Percentiles rank a stretch among this genome's conserved stretches.
phyloP scores from a whole-genome alignment of 495 filamentous ascomycete species.

The Xanthoparmelia taractica region DNA sequence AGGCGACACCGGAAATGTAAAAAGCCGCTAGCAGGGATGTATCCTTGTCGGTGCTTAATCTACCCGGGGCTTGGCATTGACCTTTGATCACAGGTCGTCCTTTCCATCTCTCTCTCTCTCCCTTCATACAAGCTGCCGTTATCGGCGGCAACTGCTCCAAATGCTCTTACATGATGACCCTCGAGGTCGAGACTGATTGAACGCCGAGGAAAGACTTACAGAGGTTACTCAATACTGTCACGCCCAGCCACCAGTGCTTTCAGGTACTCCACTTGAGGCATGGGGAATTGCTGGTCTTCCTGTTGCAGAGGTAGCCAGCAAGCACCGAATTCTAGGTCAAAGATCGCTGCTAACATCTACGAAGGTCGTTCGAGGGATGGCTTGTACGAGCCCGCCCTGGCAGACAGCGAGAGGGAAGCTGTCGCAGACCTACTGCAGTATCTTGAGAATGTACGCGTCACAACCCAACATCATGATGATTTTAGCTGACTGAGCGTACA shows the following conservation, averaged over 20 bases:
- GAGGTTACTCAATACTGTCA: background rate
- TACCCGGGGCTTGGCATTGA: background rate
- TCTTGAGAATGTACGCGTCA: constrained; percentile 75
- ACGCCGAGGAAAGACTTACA: background rate
- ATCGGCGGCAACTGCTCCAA: background rate
- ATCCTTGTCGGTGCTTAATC: background rate
- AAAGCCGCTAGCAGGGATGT: background rate
- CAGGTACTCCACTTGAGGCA: constrained; percentile 19
- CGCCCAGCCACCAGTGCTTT: constrained; percentile 7
- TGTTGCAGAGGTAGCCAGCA: constrained; percentile 19
- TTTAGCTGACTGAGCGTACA: constrained; percentile 36
- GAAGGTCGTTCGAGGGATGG: constrained; percentile 82
- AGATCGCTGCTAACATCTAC: background rate
- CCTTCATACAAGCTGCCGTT: background rate
- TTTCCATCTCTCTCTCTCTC: background rate
- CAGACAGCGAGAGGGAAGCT: constrained; percentile 93
- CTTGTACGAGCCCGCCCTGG: constrained; percentile 88
- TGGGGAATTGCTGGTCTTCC: constrained; percentile 41
- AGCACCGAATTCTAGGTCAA: background rate
- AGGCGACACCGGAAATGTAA: background rate
- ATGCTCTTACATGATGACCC: background rate
- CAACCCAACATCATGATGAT: constrained; percentile 12
- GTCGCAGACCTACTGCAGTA: constrained; percentile 93
- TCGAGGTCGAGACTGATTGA: background rate
- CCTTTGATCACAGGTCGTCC: constrained; percentile 5